These are phyloP conservation scores for Lunasporangiospora selenospora DNA, from an alignment of 192 early-diverging fungal genomes.

Conservation along the genomic window DNA sequence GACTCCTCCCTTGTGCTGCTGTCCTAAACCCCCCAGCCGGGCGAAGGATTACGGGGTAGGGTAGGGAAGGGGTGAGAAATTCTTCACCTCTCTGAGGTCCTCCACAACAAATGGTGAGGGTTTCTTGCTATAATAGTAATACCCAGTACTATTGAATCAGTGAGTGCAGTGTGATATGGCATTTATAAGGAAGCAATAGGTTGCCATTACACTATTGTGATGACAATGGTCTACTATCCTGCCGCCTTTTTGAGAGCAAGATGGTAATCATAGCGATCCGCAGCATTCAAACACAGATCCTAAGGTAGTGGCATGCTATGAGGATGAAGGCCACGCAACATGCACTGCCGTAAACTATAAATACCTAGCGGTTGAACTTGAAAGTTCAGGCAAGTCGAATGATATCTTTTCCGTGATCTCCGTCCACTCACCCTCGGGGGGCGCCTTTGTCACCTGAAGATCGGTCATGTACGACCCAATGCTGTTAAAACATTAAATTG, in stretches of 20 bases:
- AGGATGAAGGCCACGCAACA: not conserved
- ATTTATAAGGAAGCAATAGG: too few relatives aligned
- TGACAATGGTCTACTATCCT: not conserved
- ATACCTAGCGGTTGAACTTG: not conserved
- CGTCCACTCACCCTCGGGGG: not conserved
- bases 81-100: too few relatives aligned
- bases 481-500: not conserved
- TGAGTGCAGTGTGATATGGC: too few relatives aligned
- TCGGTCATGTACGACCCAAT: not conserved
- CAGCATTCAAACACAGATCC: not conserved
- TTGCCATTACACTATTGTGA: too few relatives aligned
- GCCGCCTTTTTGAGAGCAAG: not conserved
- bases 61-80: too few relatives aligned
- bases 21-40: too few relatives aligned
- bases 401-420: not conserved
- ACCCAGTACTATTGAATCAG: too few relatives aligned
- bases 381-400: not conserved
- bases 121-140: too few relatives aligned
- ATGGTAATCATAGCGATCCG: not conserved
- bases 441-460: not conserved
- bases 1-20: too few relatives aligned
- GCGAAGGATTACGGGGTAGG: too few relatives aligned
- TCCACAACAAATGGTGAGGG: too few relatives aligned
- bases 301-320: not conserved
- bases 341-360: not conserved